Conservation (phyloP, 345 rosid species). For the Eucalyptus polybractea region DNA sequence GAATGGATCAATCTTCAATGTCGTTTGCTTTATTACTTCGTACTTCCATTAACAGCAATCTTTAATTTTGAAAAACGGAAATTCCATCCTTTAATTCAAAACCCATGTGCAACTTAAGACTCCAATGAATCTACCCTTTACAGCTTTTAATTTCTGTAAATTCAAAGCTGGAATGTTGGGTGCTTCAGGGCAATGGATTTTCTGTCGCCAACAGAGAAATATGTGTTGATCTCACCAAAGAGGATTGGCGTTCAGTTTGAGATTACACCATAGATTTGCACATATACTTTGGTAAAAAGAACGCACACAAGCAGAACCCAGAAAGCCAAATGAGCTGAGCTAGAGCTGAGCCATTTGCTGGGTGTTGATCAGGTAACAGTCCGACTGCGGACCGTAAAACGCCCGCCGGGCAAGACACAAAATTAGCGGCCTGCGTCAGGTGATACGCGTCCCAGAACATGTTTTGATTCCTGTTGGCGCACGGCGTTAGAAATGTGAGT, state of each 20-base stretch:
- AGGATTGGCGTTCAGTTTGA: not conserved
- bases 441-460: conserved; percentile 94
- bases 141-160: not conserved
- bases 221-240: not conserved
- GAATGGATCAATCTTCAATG: not conserved
- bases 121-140: not conserved
- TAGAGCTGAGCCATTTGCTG: conserved; percentile 48
- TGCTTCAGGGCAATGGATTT: too few species aligned
- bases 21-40: not conserved
- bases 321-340: not conserved
- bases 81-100: not conserved
- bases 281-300: not conserved
- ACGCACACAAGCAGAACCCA: not conserved
- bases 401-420: conserved; percentile 46
- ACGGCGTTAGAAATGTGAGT: conserved; percentile 40
- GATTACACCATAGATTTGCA: not conserved
- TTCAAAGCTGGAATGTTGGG: too few species aligned
- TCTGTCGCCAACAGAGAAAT: not conserved
- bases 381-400: conserved; percentile 44
- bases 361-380: conserved; percentile 62
- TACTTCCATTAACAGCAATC: not conserved
- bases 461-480: conserved; percentile 31
- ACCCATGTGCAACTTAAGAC: not conserved
- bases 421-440: conserved; percentile 64
- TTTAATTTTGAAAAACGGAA: not conserved